phyloP scores from a whole-genome alignment of 768 basidiomycete genomes.

The Leccinum fibrillosum region DNA sequence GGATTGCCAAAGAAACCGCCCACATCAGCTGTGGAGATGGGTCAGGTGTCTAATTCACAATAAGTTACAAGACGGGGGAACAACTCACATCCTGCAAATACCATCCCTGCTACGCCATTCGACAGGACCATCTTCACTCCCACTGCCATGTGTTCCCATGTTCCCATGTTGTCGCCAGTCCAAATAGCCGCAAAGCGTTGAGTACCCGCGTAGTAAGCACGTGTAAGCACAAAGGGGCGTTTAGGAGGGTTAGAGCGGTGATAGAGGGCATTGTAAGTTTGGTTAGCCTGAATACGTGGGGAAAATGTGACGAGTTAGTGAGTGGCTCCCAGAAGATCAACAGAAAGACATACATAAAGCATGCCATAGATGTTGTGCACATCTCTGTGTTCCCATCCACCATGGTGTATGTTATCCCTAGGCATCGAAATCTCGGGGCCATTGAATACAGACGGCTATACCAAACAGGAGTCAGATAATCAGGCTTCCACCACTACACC shows the following conservation, averaged over 20 bases:
- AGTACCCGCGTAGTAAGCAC: slow-evolving; percentile 92
- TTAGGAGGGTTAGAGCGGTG: slow-evolving; percentile 70
- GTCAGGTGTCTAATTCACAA: not conserved
- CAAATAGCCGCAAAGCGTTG: slow-evolving; percentile 97
- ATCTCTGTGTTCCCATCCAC: slow-evolving; percentile 98
- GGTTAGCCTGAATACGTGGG: slow-evolving; percentile 59
- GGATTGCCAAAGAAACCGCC: slow-evolving; percentile 99
- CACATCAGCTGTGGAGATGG: slow-evolving; percentile 76
- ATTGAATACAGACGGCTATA: slow-evolving; percentile 95
- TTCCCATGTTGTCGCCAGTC: slow-evolving; percentile 97
- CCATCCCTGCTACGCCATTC: slow-evolving; percentile 86
- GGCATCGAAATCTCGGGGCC: slow-evolving; percentile 93
- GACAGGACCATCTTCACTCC: slow-evolving; percentile 92
- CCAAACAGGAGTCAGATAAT: slow-evolving; percentile 1
- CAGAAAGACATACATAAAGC: slow-evolving; percentile 62
- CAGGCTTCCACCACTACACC: not conserved
- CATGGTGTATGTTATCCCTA: slow-evolving; percentile 76
- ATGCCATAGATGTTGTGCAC: slow-evolving; percentile 98
- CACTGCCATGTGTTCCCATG: slow-evolving; percentile 96
- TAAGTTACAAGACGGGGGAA: not conserved
- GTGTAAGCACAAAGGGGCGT: slow-evolving; percentile 93
- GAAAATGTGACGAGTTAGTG: not conserved
- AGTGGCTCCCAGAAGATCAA: not conserved
- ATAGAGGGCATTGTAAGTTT: slow-evolving; percentile 76
- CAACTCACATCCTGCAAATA: slow-evolving; percentile 82